Percentiles rank a stretch among this genome's conserved stretches.
These are phyloP conservation scores for Zasmidium angulare DNA, from an alignment of 2,329 filamentous ascomycete genomes.

Conservation along the genomic window DNA sequence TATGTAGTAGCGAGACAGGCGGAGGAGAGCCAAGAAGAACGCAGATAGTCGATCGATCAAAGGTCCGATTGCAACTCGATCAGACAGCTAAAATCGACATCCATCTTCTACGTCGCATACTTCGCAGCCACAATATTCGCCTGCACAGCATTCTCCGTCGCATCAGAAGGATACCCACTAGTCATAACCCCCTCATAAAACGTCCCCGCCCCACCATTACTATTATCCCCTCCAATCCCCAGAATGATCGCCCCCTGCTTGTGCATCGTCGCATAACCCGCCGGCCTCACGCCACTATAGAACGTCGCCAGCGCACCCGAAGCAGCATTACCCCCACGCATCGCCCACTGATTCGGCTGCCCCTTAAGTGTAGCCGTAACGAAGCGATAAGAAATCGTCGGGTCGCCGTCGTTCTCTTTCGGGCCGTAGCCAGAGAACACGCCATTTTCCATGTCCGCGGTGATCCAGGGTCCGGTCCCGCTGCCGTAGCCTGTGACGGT, in stretches of 20 bases:
- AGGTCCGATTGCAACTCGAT: too few species aligned
- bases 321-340: constrained; percentile 57
- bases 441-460: constrained; percentile 67
- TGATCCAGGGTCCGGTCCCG: constrained; percentile 63
- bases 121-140: constrained; percentile 59
- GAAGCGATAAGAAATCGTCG: constrained; percentile 56
- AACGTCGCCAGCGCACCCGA: constrained; percentile 57
- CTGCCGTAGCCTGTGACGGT: constrained; percentile 57
- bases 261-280: constrained; percentile 60
- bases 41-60: too few species aligned
- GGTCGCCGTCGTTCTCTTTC: constrained; percentile 52
- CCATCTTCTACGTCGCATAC: constrained; percentile 54
- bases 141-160: constrained; percentile 50
- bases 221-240: constrained; percentile 67
- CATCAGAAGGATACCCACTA: constrained; percentile 59
- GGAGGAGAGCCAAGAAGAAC: too few species aligned
- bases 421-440: constrained; percentile 57
- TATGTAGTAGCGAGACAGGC: too few species aligned
- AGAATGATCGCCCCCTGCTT: constrained; percentile 66
- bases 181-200: constrained; percentile 63
- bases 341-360: constrained; percentile 54
- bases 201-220: constrained; percentile 54
- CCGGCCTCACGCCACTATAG: constrained; percentile 58
- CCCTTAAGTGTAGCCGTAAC: constrained; percentile 60
- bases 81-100: too few species aligned